Evolutionary conservation across 176 grass and related monocot species (phyloP).

Genomic region (Oryza coarctata): DNA sequence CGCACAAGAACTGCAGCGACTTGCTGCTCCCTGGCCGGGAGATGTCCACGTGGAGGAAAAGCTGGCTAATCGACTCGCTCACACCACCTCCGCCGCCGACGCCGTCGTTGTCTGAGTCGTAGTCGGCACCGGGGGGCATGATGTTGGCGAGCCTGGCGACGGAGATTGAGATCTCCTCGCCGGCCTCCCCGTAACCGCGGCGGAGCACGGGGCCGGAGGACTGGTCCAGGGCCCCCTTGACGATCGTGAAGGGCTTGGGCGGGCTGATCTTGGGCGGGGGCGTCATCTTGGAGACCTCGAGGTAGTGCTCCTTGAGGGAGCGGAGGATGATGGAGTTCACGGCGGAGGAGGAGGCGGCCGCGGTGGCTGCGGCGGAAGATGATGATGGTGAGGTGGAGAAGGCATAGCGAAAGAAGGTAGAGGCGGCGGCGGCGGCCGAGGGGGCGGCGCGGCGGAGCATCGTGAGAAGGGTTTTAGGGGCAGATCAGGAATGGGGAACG

Average conservation of each 20-base stretch:
- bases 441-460: conserved; percentile 55
- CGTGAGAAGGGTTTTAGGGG: conserved; percentile 28
- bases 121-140: conserved; percentile 59
- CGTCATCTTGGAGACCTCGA: conserved; percentile 80
- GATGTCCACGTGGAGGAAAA: conserved; percentile 91
- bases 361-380: neutral
- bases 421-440: conserved; percentile 37
- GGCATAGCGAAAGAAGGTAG: conserved; percentile 4
- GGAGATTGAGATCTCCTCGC: conserved; percentile 82
- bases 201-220: conserved; percentile 62
- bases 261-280: conserved; percentile 79
- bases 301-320: conserved; percentile 91
- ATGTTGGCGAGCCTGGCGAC: conserved; percentile 80
- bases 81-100: conserved; percentile 16
- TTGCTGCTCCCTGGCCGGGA: conserved; percentile 58
- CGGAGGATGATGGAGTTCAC: conserved; percentile 84
- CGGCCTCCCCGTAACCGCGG: conserved; percentile 52
- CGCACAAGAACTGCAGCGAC: conserved; percentile 88
- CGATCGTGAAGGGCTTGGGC: conserved; percentile 67
- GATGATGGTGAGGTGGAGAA: conserved; percentile 22
- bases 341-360: conserved; percentile 37
- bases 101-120: conserved; percentile 26
- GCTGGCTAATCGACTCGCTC: conserved; percentile 68
- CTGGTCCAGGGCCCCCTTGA: conserved; percentile 78
- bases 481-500: neutral